Evolutionary conservation across 2,329 filamentous ascomycete species (phyloP), one percentile per base, ranked within the genome.

Genomic region (Parastagonospora nodorum): DNA sequence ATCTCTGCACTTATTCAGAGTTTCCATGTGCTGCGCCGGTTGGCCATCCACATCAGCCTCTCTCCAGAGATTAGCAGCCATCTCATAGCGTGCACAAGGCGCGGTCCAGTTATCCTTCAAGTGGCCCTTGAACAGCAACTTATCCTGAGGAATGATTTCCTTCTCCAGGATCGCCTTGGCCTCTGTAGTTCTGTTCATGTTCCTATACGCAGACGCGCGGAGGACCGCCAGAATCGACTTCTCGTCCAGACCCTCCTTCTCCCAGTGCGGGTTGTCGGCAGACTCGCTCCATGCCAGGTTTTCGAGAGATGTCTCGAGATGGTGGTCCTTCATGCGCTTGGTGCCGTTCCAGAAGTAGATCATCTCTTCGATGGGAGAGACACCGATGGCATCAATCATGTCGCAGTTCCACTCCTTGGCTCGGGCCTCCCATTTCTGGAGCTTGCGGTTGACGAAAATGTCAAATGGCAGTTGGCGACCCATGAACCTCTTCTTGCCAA

Each of bases 311-410:
- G 79, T 75, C 41, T 88, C 78, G 11, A 96, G 77, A 52, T 93
- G 83, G 0, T 76, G 75, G 1, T 75, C 63, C 2, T 82, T 78
- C 90, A 96, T 95, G 47, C 91, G 85, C 74, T 90, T 93, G 62
- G 85, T 86, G 0, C 92, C 93, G 66, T 90, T 92, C 92, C 92
- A 97, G 63, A 97, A 85, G 71, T 93, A 96, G 10, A 89, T 87
- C 88, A 97, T 96, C 77, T 97, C 94, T 64, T 92, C 84, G 0
- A 90, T 79, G 0, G 94, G 94, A 52, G 87, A 89, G 2, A 90
- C 81, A 0, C 92, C 92, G 8, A 95, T 80, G 0, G 89, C 92
- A 61, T 97, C 93, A 1, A 88, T 82, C 3, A 97, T 78, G 41
- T 87, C 83, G 54, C 67, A 69, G 2, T 82, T 79, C 73, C 86